A percentile compares a stretch with the other conserved stretches of the same genome.
Conservation (phyloP, 768 basidiomycete species). For the Neoboletus subvelutipes region DNA sequence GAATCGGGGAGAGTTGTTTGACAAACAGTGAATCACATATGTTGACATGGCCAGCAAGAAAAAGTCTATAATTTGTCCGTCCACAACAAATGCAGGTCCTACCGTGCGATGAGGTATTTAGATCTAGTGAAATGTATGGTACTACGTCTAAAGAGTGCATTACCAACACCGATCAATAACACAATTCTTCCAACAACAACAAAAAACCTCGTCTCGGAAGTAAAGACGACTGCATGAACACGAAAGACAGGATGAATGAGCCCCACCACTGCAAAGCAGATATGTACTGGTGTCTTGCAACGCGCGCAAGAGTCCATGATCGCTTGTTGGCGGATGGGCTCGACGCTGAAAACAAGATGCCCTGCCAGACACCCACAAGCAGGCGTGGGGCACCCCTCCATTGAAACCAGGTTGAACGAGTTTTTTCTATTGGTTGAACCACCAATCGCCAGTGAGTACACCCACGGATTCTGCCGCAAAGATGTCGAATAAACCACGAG, state of each 20-base stretch:
- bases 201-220: neutral
- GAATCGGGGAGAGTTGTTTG: neutral
- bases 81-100: neutral
- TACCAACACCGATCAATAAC: neutral
- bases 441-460: conserved; percentile 62
- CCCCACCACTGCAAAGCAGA: neutral
- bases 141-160: neutral
- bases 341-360: neutral
- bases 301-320: neutral
- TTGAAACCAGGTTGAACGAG: neutral
- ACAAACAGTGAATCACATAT: neutral
- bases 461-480: conserved; percentile 52
- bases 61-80: neutral
- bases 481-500: conserved; percentile 58
- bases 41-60: neutral
- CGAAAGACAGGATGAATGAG: conserved; percentile 1
- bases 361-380: too few relatives aligned
- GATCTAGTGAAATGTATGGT: neutral
- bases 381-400: neutral
- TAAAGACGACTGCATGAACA: conserved; percentile 1
- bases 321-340: neutral
- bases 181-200: neutral
- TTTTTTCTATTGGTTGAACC: conserved; percentile 38
- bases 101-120: neutral
- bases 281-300: neutral